Evolutionary conservation across 257 asterid species (phyloP).

Genomic region (Capsicum chinense): DNA sequence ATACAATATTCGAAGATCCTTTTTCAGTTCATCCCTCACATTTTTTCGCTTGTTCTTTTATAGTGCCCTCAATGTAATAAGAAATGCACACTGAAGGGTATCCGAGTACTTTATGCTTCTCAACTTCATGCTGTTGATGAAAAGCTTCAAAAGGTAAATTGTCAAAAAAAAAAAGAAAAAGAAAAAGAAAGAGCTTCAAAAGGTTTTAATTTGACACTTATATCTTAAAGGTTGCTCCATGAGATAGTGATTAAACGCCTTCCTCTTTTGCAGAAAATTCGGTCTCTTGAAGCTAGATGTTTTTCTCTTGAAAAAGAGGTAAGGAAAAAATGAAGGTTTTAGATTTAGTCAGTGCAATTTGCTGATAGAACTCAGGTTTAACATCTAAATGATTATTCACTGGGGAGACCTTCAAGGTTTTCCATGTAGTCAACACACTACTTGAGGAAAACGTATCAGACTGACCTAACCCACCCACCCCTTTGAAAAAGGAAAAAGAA

Average conservation of each 20-base stretch:
- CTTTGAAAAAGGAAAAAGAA: background rate
- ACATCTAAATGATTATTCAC: background rate
- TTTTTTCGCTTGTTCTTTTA: slow-evolving; percentile 30
- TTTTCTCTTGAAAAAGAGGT: slow-evolving; percentile 73
- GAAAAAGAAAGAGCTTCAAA: slow-evolving; percentile 59
- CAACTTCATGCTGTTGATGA: slow-evolving; percentile 66
- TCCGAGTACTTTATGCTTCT: slow-evolving; percentile 78
- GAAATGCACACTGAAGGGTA: slow-evolving; percentile 63
- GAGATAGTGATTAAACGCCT: slow-evolving; percentile 25
- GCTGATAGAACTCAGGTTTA: slow-evolving; percentile 8
- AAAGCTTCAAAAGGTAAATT: slow-evolving; percentile 70
- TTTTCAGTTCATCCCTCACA: slow-evolving; percentile 5
- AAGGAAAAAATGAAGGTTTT: slow-evolving; percentile 34
- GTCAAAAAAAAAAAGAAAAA: too few relatives aligned
- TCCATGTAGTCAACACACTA: slow-evolving; percentile 10
- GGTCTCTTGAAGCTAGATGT: slow-evolving; percentile 67
- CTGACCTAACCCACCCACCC: background rate
- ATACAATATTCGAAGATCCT: background rate
- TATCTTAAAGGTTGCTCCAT: background rate
- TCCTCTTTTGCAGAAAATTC: slow-evolving; percentile 59
- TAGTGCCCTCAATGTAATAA: slow-evolving; percentile 95
- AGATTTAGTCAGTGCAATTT: background rate
- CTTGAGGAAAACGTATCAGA: background rate
- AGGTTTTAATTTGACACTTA: slow-evolving; percentile 48
- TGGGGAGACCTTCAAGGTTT: slow-evolving; percentile 21